Evolutionary conservation across 495 filamentous ascomycete species (phyloP).

Genomic region (Aspergillus panamensis): DNA sequence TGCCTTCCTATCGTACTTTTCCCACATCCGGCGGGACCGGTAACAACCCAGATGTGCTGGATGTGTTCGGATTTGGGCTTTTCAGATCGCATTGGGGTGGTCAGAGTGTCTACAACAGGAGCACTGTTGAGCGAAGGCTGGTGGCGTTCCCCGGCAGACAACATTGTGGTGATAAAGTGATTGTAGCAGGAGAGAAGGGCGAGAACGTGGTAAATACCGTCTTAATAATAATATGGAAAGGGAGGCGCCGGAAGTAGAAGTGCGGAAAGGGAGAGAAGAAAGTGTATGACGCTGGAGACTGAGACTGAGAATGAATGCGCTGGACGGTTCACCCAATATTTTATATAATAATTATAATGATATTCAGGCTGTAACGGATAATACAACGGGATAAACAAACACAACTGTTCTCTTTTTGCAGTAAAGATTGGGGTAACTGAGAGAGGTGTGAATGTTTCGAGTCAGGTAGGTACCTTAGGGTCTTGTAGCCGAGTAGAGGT

Average conservation of each 20-base stretch:
- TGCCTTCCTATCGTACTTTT: constrained; percentile 89
- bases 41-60: constrained; percentile 96
- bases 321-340: constrained; percentile 4
- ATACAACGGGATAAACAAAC: background rate
- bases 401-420: background rate
- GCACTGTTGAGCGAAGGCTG: constrained; percentile 28
- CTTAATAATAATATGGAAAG: background rate
- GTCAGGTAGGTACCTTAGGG: background rate
- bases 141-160: constrained; percentile 42
- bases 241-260: background rate
- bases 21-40: constrained; percentile 92
- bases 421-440: background rate
- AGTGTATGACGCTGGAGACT: constrained; percentile 1
- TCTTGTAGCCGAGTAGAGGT: background rate
- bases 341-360: background rate
- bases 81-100: constrained; percentile 19
- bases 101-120: constrained; percentile 23
- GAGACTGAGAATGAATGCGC: background rate
- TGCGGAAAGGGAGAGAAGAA: background rate
- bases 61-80: constrained; percentile 29
- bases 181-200: background rate
- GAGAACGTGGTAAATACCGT: background rate
- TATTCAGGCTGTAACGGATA: background rate
- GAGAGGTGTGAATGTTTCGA: background rate
- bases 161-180: constrained; percentile 31